Conservation (phyloP, 495 filamentous ascomycete species). For the Hypoxylon lienhwacheense region DNA sequence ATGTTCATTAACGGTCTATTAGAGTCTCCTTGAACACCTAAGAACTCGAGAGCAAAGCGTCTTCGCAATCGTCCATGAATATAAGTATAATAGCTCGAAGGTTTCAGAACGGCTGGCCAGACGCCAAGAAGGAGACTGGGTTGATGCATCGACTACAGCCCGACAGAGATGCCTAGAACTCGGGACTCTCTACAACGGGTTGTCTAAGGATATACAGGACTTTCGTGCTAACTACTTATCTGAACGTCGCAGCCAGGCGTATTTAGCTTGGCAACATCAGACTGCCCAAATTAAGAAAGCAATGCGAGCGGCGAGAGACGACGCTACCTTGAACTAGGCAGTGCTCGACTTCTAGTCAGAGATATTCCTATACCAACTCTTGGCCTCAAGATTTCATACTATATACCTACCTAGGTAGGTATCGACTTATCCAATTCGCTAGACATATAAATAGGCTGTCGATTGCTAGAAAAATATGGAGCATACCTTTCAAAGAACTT, state of each 20-base stretch:
- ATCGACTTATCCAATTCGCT: too few relatives aligned
- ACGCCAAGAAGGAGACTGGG: slow-evolving; percentile 14
- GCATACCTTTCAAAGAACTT: too few relatives aligned
- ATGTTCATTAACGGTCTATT: neutral
- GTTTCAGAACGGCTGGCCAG: slow-evolving; percentile 10
- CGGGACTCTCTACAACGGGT: slow-evolving; percentile 12
- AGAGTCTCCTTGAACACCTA: slow-evolving; percentile 25
- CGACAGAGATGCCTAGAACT: slow-evolving; percentile 20
- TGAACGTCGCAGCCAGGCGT: slow-evolving; percentile 19
- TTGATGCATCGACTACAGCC: slow-evolving; percentile 1
- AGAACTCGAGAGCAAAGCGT: slow-evolving; percentile 23
- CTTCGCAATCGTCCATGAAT: slow-evolving; percentile 18
- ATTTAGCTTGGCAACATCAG: slow-evolving; percentile 25
- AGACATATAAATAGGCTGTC: neutral
- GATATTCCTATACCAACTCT: neutral
- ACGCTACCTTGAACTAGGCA: neutral
- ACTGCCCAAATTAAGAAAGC: slow-evolving; percentile 5
- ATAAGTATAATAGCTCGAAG: slow-evolving; percentile 21
- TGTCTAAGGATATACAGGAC: slow-evolving; percentile 17
- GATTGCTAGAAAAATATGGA: neutral
- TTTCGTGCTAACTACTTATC: slow-evolving; percentile 17
- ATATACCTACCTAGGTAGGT: neutral
- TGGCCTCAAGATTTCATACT: neutral
- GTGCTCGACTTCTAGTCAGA: neutral
- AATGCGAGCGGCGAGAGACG: slow-evolving; percentile 23